Base-by-base conservation (phyloP, 1,139 yeast species). In the Yamadazyma buinensis region DNA sequence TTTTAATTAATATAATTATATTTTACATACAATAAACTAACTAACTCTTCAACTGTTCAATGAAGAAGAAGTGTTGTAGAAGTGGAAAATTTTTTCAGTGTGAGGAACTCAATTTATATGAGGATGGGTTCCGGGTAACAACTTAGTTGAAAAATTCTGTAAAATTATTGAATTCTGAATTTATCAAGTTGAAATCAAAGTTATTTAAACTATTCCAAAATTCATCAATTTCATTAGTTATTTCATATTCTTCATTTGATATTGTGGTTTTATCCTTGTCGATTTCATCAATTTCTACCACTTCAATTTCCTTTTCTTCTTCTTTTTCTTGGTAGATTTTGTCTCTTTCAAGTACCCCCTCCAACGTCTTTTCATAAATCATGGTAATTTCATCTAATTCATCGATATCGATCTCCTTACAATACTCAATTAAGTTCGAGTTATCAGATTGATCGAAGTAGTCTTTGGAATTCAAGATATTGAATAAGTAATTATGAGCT, bases 151-250 rank as follows among this genome's bases (percentile, higher is more conserved):
- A n/a, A n/a, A n/a, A n/a, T n/a, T n/a, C n/a, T n/a, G n/a, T n/a
- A n/a, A n/a, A n/a, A n/a, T n/a, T n/a, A n/a, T n/a, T n/a, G n/a
- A n/a, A n/a, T n/a, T n/a, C n/a, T n/a, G n/a, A n/a, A n/a, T n/a
- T n/a, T n/a, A n/a, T n/a, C n/a, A n/a, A n/a, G n/a, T n/a, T n/a
- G n/a, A n/a, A n/a, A n/a, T n/a, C n/a, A n/a, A n/a, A n/a, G n/a
- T n/a, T n/a, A n/a, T n/a, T n/a, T n/a, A n/a, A n/a, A n/a, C n/a
- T n/a, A n/a, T n/a, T n/a, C 73, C 73, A 67, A 23, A 66, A 46
- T 29, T 58, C 52, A 40, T 67, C 74, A 28, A 65, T 55, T 26
- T 63, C 68, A 7, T 52, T 51, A 40, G 57, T 56, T 20, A 56
- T 55, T 7, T 59, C 41, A 21, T 49, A 47, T 23, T 54, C 47